A percentile compares a stretch with the other conserved stretches of the same genome.
phyloP scores from a whole-genome alignment of 2,329 filamentous ascomycete species.

The Fusarium miscanthi region DNA sequence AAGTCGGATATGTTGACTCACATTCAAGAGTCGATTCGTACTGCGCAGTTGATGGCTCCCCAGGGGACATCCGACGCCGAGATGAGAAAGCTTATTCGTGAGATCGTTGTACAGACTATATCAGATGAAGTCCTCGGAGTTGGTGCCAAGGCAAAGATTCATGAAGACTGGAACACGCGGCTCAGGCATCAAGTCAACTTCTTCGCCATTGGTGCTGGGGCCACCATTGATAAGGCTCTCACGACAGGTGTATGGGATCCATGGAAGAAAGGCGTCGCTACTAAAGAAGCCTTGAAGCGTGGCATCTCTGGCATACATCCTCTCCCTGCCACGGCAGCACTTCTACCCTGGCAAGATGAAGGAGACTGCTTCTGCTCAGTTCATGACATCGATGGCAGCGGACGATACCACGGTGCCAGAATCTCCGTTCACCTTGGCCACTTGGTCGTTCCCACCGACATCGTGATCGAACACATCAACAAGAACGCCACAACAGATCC shows the following conservation, averaged over 20 bases:
- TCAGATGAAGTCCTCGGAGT: conserved; percentile 59
- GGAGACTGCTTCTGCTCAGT: conserved; percentile 90
- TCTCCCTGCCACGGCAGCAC: conserved; percentile 63
- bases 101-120: conserved; percentile 57
- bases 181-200: conserved; percentile 75
- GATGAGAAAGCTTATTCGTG: conserved; percentile 54
- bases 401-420: conserved; percentile 65
- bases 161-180: conserved; percentile 55
- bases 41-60: conserved; percentile 41
- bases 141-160: conserved; percentile 59
- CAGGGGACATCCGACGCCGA: conserved; percentile 55
- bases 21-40: conserved; percentile 47
- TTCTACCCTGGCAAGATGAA: conserved; percentile 77
- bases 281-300: conserved; percentile 19
- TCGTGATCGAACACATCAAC: conserved; percentile 79
- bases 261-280: conserved; percentile 28
- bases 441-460: conserved; percentile 71
- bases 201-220: conserved; percentile 74
- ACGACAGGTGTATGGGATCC: conserved; percentile 69
- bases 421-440: conserved; percentile 72
- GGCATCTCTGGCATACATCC: conserved; percentile 37
- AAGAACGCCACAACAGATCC: conserved; percentile 70
- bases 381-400: conserved; percentile 52
- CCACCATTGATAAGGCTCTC: conserved; percentile 67
- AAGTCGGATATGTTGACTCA: conserved; percentile 50